phyloP scores from a whole-genome alignment of 768 basidiomycete species.

The Brasilioporus rufonigricans region DNA sequence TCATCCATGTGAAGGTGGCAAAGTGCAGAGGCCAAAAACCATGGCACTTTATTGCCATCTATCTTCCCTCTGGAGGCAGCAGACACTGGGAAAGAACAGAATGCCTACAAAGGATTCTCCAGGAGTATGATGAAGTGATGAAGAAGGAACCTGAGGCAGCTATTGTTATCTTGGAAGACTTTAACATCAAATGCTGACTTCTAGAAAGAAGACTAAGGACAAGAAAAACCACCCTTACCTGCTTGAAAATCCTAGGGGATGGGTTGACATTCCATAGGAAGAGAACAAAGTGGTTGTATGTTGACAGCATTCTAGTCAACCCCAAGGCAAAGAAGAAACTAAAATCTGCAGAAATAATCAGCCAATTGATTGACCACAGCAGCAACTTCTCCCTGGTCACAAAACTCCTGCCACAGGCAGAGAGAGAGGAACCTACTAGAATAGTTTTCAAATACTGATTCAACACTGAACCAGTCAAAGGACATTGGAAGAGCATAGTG shows the following conservation, averaged over 20 bases:
- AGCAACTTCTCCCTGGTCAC: no score
- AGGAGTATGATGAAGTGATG: neutral
- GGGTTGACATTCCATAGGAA: neutral
- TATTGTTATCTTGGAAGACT: neutral
- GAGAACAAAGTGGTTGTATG: neutral
- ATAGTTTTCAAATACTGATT: neutral
- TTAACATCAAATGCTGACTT: neutral
- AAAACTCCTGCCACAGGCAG: no score
- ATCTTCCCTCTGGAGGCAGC: neutral
- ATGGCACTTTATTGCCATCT: neutral
- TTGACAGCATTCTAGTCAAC: neutral
- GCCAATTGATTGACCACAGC: no score
- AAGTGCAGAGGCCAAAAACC: neutral
- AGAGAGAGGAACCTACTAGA: no score
- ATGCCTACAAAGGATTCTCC: neutral
- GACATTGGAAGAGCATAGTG: neutral
- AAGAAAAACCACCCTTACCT: neutral
- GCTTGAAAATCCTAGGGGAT: neutral
- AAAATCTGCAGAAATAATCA: no score
- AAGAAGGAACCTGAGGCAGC: neutral
- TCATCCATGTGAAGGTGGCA: neutral
- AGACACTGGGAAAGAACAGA: neutral
- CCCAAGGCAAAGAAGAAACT: neutral
- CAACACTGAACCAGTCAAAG: neutral
- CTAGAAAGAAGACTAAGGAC: neutral